phyloP scores from a whole-genome alignment of 2,329 filamentous ascomycete genomes.

The Ophioceras dolichostomum region DNA sequence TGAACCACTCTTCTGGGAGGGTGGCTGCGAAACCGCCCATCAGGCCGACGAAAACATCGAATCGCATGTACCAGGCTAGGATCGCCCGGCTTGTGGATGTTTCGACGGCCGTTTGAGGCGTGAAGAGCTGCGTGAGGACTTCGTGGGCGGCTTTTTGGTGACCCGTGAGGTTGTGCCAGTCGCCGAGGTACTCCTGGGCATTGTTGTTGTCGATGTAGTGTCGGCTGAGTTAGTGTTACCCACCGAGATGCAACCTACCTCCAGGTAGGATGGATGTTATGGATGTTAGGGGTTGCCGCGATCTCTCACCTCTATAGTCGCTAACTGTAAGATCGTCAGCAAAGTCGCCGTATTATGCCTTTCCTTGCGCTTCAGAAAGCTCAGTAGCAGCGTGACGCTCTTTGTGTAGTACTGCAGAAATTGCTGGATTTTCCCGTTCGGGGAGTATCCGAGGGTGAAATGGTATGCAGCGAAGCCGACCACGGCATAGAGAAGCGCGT shows the following conservation, averaged over 20 bases:
- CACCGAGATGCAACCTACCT: too few relatives aligned
- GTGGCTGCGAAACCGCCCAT: conserved; percentile 68
- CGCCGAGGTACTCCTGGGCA: conserved; percentile 75
- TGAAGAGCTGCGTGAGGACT: conserved; percentile 67
- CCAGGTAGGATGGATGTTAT: too few relatives aligned
- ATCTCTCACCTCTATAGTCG: conserved; percentile 69
- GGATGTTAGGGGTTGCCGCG: neutral
- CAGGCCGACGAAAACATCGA: conserved; percentile 74
- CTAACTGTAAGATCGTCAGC: conserved; percentile 79
- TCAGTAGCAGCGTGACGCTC: conserved; percentile 66
- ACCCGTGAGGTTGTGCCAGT: conserved; percentile 87
- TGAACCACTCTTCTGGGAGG: conserved; percentile 70
- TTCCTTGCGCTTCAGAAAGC: conserved; percentile 57
- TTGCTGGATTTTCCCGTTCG: conserved; percentile 60
- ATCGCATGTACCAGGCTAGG: conserved; percentile 80
- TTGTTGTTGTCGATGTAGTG: too few relatives aligned
- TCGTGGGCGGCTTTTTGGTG: conserved; percentile 85
- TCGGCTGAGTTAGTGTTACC: too few relatives aligned
- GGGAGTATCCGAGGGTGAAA: conserved; percentile 56
- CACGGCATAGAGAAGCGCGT: conserved; percentile 74
- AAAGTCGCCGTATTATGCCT: conserved; percentile 63
- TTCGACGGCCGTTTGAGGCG: conserved; percentile 60
- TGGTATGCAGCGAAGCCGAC: conserved; percentile 87
- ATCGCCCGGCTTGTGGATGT: conserved; percentile 61
- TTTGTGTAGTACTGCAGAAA: conserved; percentile 88